Evolutionary conservation across 768 basidiomycete genomes (phyloP).

Genomic region (Mycena pura): DNA sequence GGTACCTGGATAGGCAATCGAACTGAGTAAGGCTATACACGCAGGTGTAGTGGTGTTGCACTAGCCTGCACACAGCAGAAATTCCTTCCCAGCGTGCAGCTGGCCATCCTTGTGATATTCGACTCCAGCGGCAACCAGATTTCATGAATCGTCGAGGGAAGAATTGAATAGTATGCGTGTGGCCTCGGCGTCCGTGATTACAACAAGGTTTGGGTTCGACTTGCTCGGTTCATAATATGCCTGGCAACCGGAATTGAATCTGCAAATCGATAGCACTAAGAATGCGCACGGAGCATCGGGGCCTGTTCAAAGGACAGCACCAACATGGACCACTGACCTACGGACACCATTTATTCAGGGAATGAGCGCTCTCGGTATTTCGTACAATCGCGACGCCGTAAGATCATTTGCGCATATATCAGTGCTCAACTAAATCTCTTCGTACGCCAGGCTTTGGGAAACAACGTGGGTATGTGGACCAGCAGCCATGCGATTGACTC

Average conservation of each 20-base stretch:
- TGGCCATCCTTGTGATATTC: conserved; percentile 29
- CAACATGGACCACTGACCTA: conserved; percentile 13
- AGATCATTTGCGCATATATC: too few relatives aligned
- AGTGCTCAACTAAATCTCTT: too few relatives aligned
- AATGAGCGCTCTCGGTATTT: conserved; percentile 7
- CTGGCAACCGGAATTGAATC: conserved; percentile 19
- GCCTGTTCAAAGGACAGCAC: conserved; percentile 20
- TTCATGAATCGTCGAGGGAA: neutral
- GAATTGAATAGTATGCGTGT: conserved; percentile 29
- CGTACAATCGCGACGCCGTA: conserved; percentile 10
- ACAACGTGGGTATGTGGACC: conserved; percentile 27
- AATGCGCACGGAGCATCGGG: conserved; percentile 13
- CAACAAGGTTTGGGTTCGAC: conserved; percentile 38
- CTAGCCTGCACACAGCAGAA: conserved; percentile 49
- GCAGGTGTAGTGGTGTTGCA: too few relatives aligned
- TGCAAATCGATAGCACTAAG: conserved; percentile 5
- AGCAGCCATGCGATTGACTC: conserved; percentile 6
- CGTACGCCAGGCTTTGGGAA: conserved; percentile 21
- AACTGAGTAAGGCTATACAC: too few relatives aligned
- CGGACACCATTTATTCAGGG: conserved; percentile 4
- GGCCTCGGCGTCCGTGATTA: conserved; percentile 32
- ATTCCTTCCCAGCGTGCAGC: conserved; percentile 46
- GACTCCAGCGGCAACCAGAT: conserved; percentile 26
- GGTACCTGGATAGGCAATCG: conserved; percentile 24
- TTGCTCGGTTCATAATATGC: conserved; percentile 62